These are phyloP conservation scores for Chimonanthus praecox DNA, from an alignment of 164 flowering plant species.

Conservation along the genomic window DNA sequence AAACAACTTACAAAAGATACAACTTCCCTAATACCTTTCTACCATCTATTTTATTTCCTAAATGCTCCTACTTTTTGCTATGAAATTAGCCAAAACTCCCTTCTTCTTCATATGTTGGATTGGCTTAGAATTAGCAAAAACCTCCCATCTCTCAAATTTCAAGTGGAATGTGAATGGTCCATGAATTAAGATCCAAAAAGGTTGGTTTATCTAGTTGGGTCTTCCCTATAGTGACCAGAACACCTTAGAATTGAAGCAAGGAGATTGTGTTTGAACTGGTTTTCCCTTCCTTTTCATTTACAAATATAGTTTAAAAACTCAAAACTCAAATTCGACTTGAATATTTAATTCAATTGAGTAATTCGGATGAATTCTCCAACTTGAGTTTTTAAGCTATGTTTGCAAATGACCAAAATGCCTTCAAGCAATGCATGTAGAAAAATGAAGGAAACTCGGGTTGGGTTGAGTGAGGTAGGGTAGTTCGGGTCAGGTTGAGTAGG, in stretches of 20 bases:
- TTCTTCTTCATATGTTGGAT: not conserved
- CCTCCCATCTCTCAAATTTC: constrained; percentile 4
- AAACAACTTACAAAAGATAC: not conserved
- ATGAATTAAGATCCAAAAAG: not conserved
- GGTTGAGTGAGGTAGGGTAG: no score
- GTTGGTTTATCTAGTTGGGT: no score
- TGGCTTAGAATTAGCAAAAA: constrained; percentile 17
- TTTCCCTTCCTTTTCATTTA: not conserved
- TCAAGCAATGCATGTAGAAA: not conserved
- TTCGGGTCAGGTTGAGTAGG: not conserved
- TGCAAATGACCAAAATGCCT: not conserved
- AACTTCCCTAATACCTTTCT: not conserved
- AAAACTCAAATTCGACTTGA: not conserved
- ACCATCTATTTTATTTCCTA: not conserved
- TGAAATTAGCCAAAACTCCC: not conserved
- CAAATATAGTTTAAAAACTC: not conserved
- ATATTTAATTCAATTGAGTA: not conserved
- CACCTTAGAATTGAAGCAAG: constrained; percentile 8
- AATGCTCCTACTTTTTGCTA: not conserved
- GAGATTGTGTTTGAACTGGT: not conserved
- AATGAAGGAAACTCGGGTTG: not conserved
- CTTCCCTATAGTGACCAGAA: not conserved
- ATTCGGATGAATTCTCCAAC: no score
- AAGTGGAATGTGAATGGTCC: not conserved
- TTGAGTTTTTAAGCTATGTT: no score